Percentiles rank a stretch among this genome's conserved stretches.
These are phyloP conservation scores for Phytophthora sp. DNA, from an alignment of 352 stramenopile genomes.

Conservation along the genomic window DNA sequence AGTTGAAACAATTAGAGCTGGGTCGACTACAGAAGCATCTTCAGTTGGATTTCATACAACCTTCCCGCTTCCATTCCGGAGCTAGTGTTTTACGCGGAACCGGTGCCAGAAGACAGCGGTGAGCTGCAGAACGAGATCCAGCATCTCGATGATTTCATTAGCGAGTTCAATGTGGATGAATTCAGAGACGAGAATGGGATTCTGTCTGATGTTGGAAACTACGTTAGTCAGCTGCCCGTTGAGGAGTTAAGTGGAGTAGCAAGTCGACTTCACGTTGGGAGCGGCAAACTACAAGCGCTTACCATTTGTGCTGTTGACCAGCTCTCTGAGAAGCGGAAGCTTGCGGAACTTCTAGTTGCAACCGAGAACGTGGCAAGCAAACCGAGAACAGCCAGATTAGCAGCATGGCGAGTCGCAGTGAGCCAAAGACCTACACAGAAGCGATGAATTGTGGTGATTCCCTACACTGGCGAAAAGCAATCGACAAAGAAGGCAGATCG, in stretches of 20 bases:
- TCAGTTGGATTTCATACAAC: slow-evolving; percentile 4
- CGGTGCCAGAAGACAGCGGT: background rate
- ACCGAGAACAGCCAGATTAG: slow-evolving; percentile 2
- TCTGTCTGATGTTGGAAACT: background rate
- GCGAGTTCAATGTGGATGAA: slow-evolving; percentile 14
- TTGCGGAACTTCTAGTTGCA: slow-evolving; percentile 11
- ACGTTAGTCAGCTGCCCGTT: background rate
- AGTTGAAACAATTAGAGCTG: slow-evolving; percentile 6
- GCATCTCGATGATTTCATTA: slow-evolving; percentile 14
- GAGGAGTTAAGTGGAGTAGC: background rate
- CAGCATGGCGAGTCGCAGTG: background rate
- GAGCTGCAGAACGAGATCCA: background rate
- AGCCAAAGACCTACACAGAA: slow-evolving; percentile 12
- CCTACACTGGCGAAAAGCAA: slow-evolving; percentile 14
- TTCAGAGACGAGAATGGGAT: slow-evolving; percentile 1
- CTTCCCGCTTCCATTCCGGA: slow-evolving; percentile 1
- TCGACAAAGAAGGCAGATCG: slow-evolving; percentile 19
- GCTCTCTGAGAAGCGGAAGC: slow-evolving; percentile 1
- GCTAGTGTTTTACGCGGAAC: slow-evolving; percentile 6
- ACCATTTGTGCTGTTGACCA: slow-evolving; percentile 5
- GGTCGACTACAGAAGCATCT: background rate
- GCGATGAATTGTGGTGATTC: background rate
- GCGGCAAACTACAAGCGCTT: slow-evolving; percentile 17
- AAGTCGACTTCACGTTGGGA: slow-evolving; percentile 1
- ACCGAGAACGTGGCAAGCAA: slow-evolving; percentile 15